Base-by-base conservation (phyloP, 1,139 yeast species). In the Sugiyamaella grinbergsii region DNA sequence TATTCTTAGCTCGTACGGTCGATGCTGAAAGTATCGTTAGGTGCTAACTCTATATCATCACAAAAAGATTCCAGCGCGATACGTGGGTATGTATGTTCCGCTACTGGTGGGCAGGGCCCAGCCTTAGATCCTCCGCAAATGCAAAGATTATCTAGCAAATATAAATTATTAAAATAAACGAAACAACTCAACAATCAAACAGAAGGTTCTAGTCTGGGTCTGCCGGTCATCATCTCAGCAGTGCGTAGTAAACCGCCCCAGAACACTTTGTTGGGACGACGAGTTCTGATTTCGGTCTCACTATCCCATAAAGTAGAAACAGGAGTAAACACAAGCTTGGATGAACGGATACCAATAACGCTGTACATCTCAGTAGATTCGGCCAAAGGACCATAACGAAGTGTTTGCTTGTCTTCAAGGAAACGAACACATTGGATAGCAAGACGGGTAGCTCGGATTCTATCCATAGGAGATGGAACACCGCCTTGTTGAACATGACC, bases 401-500 rank as follows among this genome's bases (percentile, higher is more conserved):
- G 47, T 4, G 52, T 51, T 39, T 65, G 71, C 49, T 65, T 54
- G 32, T 63, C 54, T 51, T 93, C 98, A 58, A 93, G 79, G 71
- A 88, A 93, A 66, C 87, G 86, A 48, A 90, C 83, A 51, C 96
- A 89, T 69, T 82, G 84, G 58, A 91, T 83, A 3, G 96, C 96
- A 68, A 85, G 84, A 67, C 98, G 80, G 11, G 95, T 85, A 13
- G 96, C 96, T 57, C 93, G 80, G 18, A 91, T 86, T 71, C 98
- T 82, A 70, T 93, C 98, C 70, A 90, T 87, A 5, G 98, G 89
- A 2, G 97, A 86, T 36, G 98, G 98, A 49, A 83, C 80, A 54
- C 95, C 96, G 69, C 98, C 98, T 71, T 93, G 98, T 75, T 93
- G 98, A 49, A 90, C 95, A 66, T 93, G 98, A 24, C 98, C 98